Base-by-base conservation (phyloP, 257 asterid species). In the Euphrasia confusa region DNA sequence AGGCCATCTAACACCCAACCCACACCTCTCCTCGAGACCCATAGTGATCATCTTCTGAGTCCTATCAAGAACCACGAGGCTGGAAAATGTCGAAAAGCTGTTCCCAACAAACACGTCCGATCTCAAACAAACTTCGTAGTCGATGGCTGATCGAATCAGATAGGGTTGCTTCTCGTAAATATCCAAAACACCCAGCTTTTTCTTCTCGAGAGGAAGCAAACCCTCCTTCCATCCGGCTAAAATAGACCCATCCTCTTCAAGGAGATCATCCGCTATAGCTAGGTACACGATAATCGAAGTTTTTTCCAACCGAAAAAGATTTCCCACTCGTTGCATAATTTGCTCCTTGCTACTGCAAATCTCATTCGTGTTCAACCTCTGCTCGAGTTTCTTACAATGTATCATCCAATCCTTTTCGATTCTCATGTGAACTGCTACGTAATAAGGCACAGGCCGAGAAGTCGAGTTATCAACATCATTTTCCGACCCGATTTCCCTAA, bases 381-480 rank as follows among this genome's bases (percentile, higher is more conserved):
- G 90, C 80, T 91, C 97, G 52, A 80, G 71, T 54, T 92, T 92
- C 76, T 83, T 87, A 77, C 98, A 92, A 62, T 92, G 98, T 66
- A 92, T 88, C 90, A 81, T 86, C 98, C 98, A 92, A 59, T 92
- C 98, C 59, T 78, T 92, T 65, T 88, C 98, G 12, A 92, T 86
- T 75, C 98, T 92, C 98, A 86, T 88, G 77, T 92, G 98, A 50
- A 92, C 95, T 10, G 97, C 93, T 8, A 86, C 71, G 58, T 80
- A 92, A 60, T 80, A 92, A 2, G 90, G 92, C 63, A 66, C 72
- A 58, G 40, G 13, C 30, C 32, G 53, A 28, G 9, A 15, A 0
- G 18, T 11, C 17, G 17, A 12, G 53, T 11, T 47, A 0, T 47
- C n/a, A 47, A 35, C 33, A 2, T 69, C 65, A 40, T 77, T 72